Conservation (phyloP, 1,139 yeast species). For the Candida pseudoviswanathii region DNA sequence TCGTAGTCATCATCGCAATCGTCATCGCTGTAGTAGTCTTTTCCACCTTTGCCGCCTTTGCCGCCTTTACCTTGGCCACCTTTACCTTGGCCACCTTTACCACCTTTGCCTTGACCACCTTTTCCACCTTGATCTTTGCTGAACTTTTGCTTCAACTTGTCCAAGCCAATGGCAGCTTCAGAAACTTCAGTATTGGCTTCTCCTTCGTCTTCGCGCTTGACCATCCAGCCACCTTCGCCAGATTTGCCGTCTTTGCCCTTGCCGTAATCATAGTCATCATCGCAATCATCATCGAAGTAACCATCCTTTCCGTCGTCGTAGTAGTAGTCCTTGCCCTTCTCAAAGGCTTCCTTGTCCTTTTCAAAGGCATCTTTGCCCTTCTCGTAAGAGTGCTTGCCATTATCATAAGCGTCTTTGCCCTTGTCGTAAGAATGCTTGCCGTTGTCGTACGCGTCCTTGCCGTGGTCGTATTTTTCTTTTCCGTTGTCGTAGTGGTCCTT, state of each 20-base stretch:
- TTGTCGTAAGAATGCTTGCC: not conserved
- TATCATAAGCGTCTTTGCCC: not conserved
- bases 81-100: slow-evolving; percentile 7
- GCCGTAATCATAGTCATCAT: not conserved
- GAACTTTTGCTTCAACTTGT: slow-evolving; percentile 4
- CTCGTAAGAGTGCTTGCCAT: not conserved
- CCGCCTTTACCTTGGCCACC: slow-evolving; percentile 1
- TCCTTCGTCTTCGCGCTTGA: slow-evolving; percentile 5
- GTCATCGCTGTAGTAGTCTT: not conserved
- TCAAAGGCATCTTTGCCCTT: not conserved
- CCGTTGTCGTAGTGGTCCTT: not conserved
- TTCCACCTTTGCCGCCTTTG: slow-evolving; percentile 3
- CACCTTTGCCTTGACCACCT: not conserved
- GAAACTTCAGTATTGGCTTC: not conserved
- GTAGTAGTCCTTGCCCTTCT: not conserved
- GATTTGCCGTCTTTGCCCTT: slow-evolving; percentile 8
- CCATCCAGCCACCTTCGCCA: slow-evolving; percentile 2
- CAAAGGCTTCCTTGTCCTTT: not conserved
- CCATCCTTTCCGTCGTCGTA: not conserved
- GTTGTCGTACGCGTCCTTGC: not conserved
- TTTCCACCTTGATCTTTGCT: slow-evolving; percentile 4
- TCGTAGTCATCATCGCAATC: not conserved
- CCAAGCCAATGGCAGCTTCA: slow-evolving; percentile 4
- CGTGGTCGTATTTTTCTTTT: slow-evolving; percentile 1
- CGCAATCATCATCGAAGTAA: not conserved